phyloP scores from a whole-genome alignment of 331 rosid species.

The Rhamnella rubrinervis region DNA sequence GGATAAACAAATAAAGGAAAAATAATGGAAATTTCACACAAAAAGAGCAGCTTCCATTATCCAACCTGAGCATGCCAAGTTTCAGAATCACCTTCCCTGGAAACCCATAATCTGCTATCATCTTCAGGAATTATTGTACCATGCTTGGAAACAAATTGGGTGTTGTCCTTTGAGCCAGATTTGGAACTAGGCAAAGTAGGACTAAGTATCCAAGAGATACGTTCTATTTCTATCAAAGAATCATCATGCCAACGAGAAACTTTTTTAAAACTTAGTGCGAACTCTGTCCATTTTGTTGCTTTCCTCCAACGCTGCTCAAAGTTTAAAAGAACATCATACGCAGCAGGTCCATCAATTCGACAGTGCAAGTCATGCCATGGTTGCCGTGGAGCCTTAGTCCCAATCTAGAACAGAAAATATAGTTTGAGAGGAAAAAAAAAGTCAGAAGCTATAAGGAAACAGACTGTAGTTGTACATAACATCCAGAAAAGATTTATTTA shows the following conservation, averaged over 20 bases:
- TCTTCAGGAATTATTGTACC: slow-evolving; percentile 43
- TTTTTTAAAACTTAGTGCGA: slow-evolving; percentile 53
- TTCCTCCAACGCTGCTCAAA: slow-evolving; percentile 95
- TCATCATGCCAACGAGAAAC: slow-evolving; percentile 72
- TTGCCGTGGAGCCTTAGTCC: slow-evolving; percentile 77
- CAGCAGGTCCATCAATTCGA: slow-evolving; percentile 94
- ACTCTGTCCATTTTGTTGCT: slow-evolving; percentile 79
- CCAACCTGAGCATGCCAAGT: slow-evolving; percentile 96
- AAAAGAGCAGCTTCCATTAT: slow-evolving; percentile 23
- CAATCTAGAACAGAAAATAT: slow-evolving; percentile 52
- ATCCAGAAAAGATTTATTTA: background rate
- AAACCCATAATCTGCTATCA: slow-evolving; percentile 27
- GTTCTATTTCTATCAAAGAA: slow-evolving; percentile 69
- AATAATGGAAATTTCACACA: slow-evolving; percentile 12
- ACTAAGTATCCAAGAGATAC: slow-evolving; percentile 92
- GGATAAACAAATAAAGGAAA: slow-evolving; percentile 12
- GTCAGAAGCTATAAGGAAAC: background rate
- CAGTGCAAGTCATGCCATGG: slow-evolving; percentile 99
- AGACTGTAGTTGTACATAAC: background rate
- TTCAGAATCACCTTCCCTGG: slow-evolving; percentile 62
- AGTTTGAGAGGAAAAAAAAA: background rate
- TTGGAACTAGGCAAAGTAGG: slow-evolving; percentile 40
- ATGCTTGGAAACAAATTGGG: slow-evolving; percentile 22
- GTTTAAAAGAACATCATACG: slow-evolving; percentile 90
- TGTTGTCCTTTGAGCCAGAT: slow-evolving; percentile 16